phyloP scores from a whole-genome alignment of 1,139 yeast genomes.

The Yamadazyma dushanensis region DNA sequence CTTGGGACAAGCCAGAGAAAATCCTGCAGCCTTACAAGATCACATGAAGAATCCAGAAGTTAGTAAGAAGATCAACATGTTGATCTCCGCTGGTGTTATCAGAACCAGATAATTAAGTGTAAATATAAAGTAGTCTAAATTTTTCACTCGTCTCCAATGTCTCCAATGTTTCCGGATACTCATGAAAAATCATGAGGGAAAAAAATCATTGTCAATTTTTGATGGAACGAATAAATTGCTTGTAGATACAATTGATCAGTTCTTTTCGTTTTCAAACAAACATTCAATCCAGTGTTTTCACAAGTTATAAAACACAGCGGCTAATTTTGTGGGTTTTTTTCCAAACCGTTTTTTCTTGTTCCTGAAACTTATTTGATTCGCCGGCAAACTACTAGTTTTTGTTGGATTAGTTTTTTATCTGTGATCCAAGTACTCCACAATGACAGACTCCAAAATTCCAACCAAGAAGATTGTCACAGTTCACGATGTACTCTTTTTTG shows the following conservation, averaged over 20 bases:
- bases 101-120: conserved; percentile 68
- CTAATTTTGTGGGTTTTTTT: too few species aligned
- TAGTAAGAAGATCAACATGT: conserved; percentile 79
- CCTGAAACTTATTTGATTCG: too few species aligned
- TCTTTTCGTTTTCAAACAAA: too few species aligned
- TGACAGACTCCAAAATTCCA: background rate
- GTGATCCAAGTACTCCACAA: too few species aligned
- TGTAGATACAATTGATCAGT: background rate
- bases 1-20: conserved; percentile 88
- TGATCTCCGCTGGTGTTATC: conserved; percentile 96
- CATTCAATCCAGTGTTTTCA: too few species aligned
- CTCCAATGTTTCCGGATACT: background rate
- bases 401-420: too few species aligned
- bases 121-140: background rate
- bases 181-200: background rate
- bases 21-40: conserved; percentile 96
- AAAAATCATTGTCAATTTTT: conserved; percentile 1
- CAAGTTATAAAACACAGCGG: too few species aligned
- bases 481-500: conserved; percentile 64
- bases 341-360: too few species aligned
- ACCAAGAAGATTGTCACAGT: conserved; percentile 25
- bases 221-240: conserved; percentile 3
- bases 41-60: conserved; percentile 98
- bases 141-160: background rate
- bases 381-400: too few species aligned